Base-by-base conservation (phyloP, 257 asterid genomes). In the Solanum habrochaites region DNA sequence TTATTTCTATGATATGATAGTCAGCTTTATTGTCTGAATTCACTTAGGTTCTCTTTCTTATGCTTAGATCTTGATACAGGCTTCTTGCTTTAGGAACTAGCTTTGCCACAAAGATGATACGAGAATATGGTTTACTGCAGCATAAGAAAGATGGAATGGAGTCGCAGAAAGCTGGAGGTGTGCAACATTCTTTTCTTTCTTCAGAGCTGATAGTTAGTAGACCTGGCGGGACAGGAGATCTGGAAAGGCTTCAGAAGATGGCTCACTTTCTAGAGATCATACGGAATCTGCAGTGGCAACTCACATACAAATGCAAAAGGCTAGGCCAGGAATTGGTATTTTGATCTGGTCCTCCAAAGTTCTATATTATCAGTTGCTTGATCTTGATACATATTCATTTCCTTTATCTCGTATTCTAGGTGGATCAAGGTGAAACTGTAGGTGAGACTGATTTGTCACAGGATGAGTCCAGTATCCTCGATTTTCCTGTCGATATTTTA, bases 51-150 rank as follows among this genome's bases (percentile, higher is more conserved):
- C 85, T 81, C 85, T 71, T 83, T 88, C 67, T 87, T 66, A 85
- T 85, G 66, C 64, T 84, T 72, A 86, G 70, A 82, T 85, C 90
- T 89, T 93, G 89, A 91, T 90, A 85, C 97, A 97, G 99, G 96
- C 98, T 97, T 90, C 99, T 97, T 87, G 93, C 96, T 75, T 88
- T 95, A 88, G 98, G 96, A 88, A 93, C 98, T 58, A 70, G 92
- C 86, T 94, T 95, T 90, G 97, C 96, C 77, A 96, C 94, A 89
- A 91, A 90, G 91, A 94, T 91, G 89, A 90, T 95, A 87, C 98
- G 93, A 82, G 90, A 90, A 83, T 92, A 92, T 91, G 98, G 98
- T 77, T 89, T 93, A 83, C 89, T 91, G 92, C 96, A 92, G 86
- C 94, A 91, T 70, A 93, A 92, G 89, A 92, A 91, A 88, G 93